Evolutionary conservation across 2,329 filamentous ascomycete genomes (phyloP).

Genomic region (Trichoderma arundinaceum): DNA sequence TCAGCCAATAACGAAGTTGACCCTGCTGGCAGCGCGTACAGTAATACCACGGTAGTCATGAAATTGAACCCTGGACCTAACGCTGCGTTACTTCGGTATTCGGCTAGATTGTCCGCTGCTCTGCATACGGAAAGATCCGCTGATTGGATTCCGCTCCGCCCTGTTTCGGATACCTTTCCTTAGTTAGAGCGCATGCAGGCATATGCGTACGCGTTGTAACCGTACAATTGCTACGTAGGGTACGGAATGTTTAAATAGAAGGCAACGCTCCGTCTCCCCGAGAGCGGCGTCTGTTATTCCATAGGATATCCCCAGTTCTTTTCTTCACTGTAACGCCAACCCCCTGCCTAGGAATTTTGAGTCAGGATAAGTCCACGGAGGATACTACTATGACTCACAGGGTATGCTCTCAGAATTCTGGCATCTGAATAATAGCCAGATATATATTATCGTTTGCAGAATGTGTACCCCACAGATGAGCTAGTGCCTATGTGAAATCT

Average conservation of each 20-base stretch:
- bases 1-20: no score
- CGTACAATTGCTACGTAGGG: background rate
- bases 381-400: background rate
- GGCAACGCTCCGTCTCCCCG: background rate
- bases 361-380: no score
- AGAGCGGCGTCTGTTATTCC: no score
- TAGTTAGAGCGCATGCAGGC: background rate
- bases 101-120: background rate
- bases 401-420: background rate
- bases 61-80: background rate
- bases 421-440: background rate
- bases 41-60: background rate
- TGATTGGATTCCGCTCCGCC: background rate
- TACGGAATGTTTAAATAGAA: background rate
- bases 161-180: no score
- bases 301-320: no score
- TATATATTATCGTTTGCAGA: no score
- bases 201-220: background rate
- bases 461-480: no score
- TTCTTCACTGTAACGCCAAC: no score
- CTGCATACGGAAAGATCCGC: background rate
- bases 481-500: no score
- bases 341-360: no score
- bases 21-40: no score
- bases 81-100: background rate